A percentile compares a stretch with the other conserved stretches of the same genome.
These are phyloP conservation scores for Alternaria longipes DNA, from an alignment of 2,329 filamentous ascomycete genomes.

Conservation along the genomic window DNA sequence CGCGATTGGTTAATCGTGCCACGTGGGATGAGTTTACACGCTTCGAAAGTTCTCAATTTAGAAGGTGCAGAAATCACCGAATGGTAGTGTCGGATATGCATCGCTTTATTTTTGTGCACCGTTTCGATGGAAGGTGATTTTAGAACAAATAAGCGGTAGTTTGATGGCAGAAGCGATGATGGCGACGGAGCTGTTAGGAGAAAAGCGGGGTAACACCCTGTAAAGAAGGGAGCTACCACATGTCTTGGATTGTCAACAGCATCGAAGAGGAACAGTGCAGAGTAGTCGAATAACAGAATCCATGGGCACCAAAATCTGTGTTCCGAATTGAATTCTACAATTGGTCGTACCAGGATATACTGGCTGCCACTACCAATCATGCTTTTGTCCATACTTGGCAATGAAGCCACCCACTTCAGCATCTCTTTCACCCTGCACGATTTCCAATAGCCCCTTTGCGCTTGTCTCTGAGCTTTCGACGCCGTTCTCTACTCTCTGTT, in stretches of 20 bases:
- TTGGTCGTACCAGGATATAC: neutral
- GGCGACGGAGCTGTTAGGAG: neutral
- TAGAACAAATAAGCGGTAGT: neutral
- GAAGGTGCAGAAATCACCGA: neutral
- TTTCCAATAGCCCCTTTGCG: constrained; percentile 42
- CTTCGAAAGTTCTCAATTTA: neutral
- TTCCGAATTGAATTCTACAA: neutral
- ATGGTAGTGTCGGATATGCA: neutral
- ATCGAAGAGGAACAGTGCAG: neutral
- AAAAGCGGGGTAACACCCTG: neutral
- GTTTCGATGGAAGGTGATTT: neutral
- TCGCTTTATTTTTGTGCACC: neutral
- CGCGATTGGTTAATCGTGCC: constrained; percentile 21
- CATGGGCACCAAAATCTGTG: neutral
- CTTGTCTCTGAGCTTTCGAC: constrained; percentile 44
- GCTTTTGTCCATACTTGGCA: constrained; percentile 28
- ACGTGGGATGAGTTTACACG: neutral
- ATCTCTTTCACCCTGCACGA: constrained; percentile 44
- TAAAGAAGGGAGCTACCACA: neutral
- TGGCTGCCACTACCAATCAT: constrained; percentile 26
- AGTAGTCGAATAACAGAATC: neutral
- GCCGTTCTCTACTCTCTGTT: constrained; percentile 26
- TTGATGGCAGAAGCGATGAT: neutral
- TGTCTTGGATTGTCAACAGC: neutral
- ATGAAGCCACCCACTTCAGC: constrained; percentile 39